Conservation (phyloP, 1,139 yeast genomes). For the Pichia sp. region DNA sequence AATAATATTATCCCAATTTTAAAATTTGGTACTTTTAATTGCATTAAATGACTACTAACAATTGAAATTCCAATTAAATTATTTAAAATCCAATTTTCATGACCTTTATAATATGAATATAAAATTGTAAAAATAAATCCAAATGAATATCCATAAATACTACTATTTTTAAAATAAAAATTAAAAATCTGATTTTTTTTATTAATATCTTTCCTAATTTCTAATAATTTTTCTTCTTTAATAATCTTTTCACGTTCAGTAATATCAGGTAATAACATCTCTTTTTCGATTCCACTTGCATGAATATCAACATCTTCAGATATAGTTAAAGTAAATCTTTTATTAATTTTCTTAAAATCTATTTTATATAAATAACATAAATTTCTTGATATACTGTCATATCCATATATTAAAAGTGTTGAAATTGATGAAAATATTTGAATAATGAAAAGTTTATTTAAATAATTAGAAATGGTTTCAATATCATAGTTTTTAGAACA, state of each 20-base stretch:
- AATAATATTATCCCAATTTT: constrained; percentile 41
- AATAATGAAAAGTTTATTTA: constrained; percentile 33
- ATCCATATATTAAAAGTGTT: constrained; percentile 23
- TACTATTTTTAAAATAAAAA: constrained; percentile 34
- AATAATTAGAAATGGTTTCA: constrained; percentile 27
- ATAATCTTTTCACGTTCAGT: constrained; percentile 24
- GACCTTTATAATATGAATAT: constrained; percentile 27
- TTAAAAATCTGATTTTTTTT: constrained; percentile 31
- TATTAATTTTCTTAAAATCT: constrained; percentile 20
- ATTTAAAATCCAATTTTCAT: constrained; percentile 33
- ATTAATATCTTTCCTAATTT: constrained; percentile 22
- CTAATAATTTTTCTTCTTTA: constrained; percentile 21
- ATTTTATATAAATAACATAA: constrained; percentile 21
- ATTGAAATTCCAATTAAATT: constrained; percentile 35
- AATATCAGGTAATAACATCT: constrained; percentile 21
- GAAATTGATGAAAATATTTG: constrained; percentile 29
- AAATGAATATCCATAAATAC: constrained; percentile 27
- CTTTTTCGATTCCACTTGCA: constrained; percentile 28
- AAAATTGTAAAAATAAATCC: constrained; percentile 27
- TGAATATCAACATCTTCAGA: constrained; percentile 30
- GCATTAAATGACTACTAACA: constrained; percentile 25
- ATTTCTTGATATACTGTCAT: constrained; percentile 26
- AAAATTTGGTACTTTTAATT: constrained; percentile 34
- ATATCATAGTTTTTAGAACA: constrained; percentile 31
- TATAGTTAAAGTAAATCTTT: constrained; percentile 30